A percentile compares a stretch with the other conserved stretches of the same genome.
These are phyloP conservation scores for Colletotrichum sp. DNA, from an alignment of 2,329 filamentous ascomycete genomes.

Conservation along the genomic window DNA sequence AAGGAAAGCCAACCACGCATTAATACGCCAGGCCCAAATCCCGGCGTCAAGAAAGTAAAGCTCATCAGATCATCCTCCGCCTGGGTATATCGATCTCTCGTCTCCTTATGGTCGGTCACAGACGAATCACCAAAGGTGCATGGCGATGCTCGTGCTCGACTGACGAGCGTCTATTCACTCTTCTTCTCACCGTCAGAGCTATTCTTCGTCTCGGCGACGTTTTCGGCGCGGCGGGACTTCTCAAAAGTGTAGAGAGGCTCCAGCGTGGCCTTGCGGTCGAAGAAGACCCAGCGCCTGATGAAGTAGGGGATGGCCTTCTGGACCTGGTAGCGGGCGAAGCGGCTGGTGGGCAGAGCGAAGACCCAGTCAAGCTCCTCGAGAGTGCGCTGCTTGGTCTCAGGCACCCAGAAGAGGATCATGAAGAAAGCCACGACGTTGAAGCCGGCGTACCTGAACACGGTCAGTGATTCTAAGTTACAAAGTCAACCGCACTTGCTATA, in stretches of 20 bases:
- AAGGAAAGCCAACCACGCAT: not conserved
- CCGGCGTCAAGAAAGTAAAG: not conserved
- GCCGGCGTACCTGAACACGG: constrained; percentile 46
- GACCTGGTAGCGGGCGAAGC: constrained; percentile 38
- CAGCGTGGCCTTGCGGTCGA: constrained; percentile 34
- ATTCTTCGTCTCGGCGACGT: not conserved
- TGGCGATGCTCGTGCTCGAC: not conserved
- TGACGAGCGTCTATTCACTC: not conserved
- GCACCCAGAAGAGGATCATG: constrained; percentile 62
- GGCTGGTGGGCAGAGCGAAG: constrained; percentile 37
- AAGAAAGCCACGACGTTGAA: constrained; percentile 60
- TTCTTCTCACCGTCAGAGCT: constrained; percentile 20
- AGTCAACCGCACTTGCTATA: not conserved
- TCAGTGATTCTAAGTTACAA: not conserved
- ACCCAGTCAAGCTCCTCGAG: constrained; percentile 51
- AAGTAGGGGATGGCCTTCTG: constrained; percentile 37
- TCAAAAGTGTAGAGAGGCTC: constrained; percentile 49
- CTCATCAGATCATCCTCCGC: not conserved
- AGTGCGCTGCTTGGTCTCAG: constrained; percentile 56
- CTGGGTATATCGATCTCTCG: constrained; percentile 2
- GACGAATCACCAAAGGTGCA: not conserved
- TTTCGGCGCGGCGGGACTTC: not conserved
- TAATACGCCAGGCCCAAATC: not conserved
- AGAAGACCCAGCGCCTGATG: constrained; percentile 33
- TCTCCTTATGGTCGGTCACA: not conserved